These are phyloP conservation scores for Talaromyces verruculosus DNA, from an alignment of 2,329 filamentous ascomycete genomes.

Conservation along the genomic window DNA sequence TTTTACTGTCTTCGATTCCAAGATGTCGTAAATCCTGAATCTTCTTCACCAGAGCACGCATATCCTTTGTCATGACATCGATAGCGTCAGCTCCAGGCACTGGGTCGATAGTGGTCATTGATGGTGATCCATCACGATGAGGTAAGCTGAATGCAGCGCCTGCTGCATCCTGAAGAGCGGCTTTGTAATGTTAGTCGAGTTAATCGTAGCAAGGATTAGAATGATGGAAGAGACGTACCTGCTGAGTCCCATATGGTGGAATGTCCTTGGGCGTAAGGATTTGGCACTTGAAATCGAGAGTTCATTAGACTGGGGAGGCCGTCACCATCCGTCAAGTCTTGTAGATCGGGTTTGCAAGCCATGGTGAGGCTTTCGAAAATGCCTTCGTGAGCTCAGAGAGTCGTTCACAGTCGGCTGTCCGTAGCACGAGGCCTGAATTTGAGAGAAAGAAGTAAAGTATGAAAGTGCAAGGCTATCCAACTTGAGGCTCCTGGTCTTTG, in stretches of 20 bases:
- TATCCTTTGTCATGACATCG: constrained; percentile 33
- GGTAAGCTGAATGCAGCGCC: neutral
- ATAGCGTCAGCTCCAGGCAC: constrained; percentile 26
- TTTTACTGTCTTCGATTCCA: constrained; percentile 66
- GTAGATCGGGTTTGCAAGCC: neutral
- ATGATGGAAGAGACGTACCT: neutral
- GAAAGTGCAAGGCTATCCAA: neutral
- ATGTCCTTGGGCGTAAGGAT: neutral
- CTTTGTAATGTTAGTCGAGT: constrained; percentile 1
- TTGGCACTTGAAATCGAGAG: neutral
- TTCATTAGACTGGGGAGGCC: neutral
- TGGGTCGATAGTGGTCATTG: neutral
- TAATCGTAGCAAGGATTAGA: neutral
- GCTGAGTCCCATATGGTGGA: neutral
- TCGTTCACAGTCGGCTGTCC: neutral
- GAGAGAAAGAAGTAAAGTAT: neutral
- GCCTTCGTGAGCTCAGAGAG: neutral
- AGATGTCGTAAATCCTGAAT: constrained; percentile 65
- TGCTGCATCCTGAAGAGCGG: neutral
- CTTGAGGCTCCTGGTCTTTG: neutral
- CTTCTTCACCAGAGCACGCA: constrained; percentile 41
- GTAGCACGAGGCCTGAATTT: neutral
- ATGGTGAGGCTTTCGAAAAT: neutral
- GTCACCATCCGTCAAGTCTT: neutral
- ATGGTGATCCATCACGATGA: neutral